A percentile compares a stretch with the other conserved stretches of the same genome.
Conservation (phyloP, 2,329 filamentous ascomycete genomes). For the Fusarium coffeatum region DNA sequence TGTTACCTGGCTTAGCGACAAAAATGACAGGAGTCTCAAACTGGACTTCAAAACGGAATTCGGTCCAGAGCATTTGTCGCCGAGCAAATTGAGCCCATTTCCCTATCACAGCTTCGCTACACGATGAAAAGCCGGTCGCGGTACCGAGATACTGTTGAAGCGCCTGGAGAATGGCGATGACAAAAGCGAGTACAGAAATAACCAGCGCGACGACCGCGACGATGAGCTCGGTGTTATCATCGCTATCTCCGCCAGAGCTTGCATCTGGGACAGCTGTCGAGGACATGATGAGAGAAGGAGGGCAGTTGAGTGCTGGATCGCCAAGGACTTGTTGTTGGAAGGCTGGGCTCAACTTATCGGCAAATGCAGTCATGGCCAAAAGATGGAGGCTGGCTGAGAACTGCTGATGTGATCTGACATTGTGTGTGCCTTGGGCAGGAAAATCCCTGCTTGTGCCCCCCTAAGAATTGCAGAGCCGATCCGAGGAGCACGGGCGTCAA, state of each 20-base stretch:
- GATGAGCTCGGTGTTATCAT: constrained; percentile 43
- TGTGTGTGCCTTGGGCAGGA: background rate
- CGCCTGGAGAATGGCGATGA: constrained; percentile 55
- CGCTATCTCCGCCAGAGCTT: background rate
- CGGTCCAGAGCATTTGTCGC: constrained; percentile 49
- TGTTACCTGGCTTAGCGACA: constrained; percentile 53
- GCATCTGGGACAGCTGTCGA: constrained; percentile 9
- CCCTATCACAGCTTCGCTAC: constrained; percentile 54
- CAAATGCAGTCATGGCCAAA: background rate
- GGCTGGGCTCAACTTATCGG: background rate
- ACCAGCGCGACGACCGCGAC: constrained; percentile 55
- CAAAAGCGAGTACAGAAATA: constrained; percentile 55
- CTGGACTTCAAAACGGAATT: constrained; percentile 57
- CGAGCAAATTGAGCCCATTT: constrained; percentile 52
- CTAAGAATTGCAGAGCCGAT: background rate
- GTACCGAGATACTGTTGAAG: constrained; percentile 57
- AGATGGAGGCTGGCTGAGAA: background rate
- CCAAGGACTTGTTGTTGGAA: background rate
- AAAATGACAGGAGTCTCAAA: constrained; percentile 59
- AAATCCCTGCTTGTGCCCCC: background rate
- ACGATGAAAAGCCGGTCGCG: constrained; percentile 55
- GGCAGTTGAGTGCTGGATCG: background rate
- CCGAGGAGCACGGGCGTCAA: background rate
- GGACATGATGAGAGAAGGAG: background rate
- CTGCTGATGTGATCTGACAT: background rate